Evolutionary conservation across 2,329 filamentous ascomycete species (phyloP).

Genomic region (Alternaria solani): DNA sequence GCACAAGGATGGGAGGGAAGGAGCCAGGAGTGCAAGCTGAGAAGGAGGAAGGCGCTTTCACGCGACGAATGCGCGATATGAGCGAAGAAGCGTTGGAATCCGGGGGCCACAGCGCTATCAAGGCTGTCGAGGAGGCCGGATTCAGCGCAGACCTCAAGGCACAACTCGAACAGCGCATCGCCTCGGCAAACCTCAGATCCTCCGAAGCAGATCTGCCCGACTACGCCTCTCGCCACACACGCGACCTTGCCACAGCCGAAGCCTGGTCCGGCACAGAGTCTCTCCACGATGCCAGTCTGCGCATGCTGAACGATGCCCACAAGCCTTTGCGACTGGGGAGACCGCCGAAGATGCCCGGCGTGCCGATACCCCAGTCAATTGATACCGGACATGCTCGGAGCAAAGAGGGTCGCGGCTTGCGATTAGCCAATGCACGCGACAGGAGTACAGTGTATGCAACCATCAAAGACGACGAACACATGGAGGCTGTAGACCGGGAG

Average conservation of each 20-base stretch:
- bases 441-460: slow-evolving; percentile 64
- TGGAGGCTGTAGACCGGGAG: slow-evolving; percentile 77
- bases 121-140: slow-evolving; percentile 67
- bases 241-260: slow-evolving; percentile 70
- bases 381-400: slow-evolving; percentile 50
- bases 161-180: slow-evolving; percentile 66
- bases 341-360: slow-evolving; percentile 28
- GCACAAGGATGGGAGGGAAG: background rate
- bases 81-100: slow-evolving; percentile 66
- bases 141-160: slow-evolving; percentile 69
- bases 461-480: slow-evolving; percentile 59
- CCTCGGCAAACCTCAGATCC: slow-evolving; percentile 63
- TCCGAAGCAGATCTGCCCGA: slow-evolving; percentile 63
- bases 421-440: slow-evolving; percentile 67
- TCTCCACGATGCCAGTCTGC: slow-evolving; percentile 76
- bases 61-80: slow-evolving; percentile 65
- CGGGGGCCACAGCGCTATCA: slow-evolving; percentile 63
- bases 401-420: slow-evolving; percentile 45
- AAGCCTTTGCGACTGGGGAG: slow-evolving; percentile 57
- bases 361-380: slow-evolving; percentile 37
- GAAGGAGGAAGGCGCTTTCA: slow-evolving; percentile 63
- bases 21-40: slow-evolving; percentile 13
- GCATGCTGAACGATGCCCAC: slow-evolving; percentile 75
- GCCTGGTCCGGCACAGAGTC: slow-evolving; percentile 83
- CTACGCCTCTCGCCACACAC: slow-evolving; percentile 72